A percentile compares a stretch with the other conserved stretches of the same genome.
phyloP scores from a whole-genome alignment of 2,329 filamentous ascomycete genomes.

The Phialophora expanda region DNA sequence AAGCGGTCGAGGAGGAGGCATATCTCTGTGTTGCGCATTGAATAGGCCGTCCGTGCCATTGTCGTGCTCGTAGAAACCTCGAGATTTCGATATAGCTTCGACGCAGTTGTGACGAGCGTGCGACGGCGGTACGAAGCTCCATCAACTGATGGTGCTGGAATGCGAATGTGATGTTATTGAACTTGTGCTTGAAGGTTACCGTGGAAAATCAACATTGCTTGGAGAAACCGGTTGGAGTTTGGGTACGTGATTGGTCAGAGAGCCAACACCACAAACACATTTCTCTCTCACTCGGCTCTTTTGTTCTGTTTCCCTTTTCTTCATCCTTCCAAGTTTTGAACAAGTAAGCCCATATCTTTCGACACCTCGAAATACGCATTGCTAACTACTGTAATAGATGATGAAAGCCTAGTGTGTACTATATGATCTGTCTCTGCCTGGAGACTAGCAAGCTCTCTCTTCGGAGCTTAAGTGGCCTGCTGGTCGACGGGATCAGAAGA shows the following conservation, averaged over 20 bases:
- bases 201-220: neutral
- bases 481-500: conserved; percentile 66
- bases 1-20: neutral
- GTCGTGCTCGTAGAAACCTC: conserved; percentile 43
- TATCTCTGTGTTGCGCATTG: neutral
- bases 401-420: conserved; percentile 99
- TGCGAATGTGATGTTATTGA: neutral
- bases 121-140: conserved; percentile 26
- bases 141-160: conserved; percentile 19
- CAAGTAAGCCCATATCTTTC: conserved; percentile 67
- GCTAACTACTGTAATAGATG: conserved; percentile 33
- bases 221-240: conserved; percentile 8
- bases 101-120: conserved; percentile 38
- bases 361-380: conserved; percentile 1
- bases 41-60: neutral
- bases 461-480: conserved; percentile 87
- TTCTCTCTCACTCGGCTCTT: conserved; percentile 44
- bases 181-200: neutral
- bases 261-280: conserved; percentile 5
- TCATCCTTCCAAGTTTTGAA: conserved; percentile 99
- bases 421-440: conserved; percentile 78
- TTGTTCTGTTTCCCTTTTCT: conserved; percentile 64
- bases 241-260: neutral
- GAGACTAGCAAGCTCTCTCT: conserved; percentile 79
- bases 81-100: conserved; percentile 49